Conservation (phyloP, 176 grass and related monocot species). For the Bolboschoenus planiculmis region DNA sequence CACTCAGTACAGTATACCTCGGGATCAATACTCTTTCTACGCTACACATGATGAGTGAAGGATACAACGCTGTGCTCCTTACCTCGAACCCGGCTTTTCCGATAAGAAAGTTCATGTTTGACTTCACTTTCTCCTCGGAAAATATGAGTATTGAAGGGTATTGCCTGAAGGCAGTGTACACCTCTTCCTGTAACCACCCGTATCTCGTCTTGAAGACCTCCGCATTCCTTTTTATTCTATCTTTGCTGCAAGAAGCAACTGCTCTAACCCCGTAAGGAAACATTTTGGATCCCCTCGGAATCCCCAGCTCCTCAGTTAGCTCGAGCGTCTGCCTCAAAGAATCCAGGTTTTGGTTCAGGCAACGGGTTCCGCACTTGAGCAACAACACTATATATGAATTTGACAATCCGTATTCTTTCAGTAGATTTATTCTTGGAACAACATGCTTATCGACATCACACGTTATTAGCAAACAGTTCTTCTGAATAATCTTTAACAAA, state of each 20-base stretch:
- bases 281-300: neutral
- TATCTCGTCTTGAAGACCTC: neutral
- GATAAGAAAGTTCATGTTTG: neutral
- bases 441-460: neutral
- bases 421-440: neutral
- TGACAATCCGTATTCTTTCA: neutral
- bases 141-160: rapidly evolving
- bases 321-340: neutral
- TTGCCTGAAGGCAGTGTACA: neutral
- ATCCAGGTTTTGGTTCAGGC: neutral
- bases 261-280: neutral
- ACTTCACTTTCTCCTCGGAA: neutral
- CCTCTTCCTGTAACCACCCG: neutral
- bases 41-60: neutral
- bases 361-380: neutral
- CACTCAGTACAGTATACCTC: neutral
- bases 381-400: neutral
- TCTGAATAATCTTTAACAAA: neutral
- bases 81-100: neutral
- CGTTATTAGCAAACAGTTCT: neutral
- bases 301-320: neutral
- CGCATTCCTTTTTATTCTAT: neutral
- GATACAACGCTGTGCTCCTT: neutral
- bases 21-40: neutral
- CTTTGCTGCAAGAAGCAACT: neutral